Percentiles rank a stretch among this genome's conserved stretches.
Evolutionary conservation across 2,329 filamentous ascomycete genomes (phyloP).

Genomic region (Alternaria brassicicola): DNA sequence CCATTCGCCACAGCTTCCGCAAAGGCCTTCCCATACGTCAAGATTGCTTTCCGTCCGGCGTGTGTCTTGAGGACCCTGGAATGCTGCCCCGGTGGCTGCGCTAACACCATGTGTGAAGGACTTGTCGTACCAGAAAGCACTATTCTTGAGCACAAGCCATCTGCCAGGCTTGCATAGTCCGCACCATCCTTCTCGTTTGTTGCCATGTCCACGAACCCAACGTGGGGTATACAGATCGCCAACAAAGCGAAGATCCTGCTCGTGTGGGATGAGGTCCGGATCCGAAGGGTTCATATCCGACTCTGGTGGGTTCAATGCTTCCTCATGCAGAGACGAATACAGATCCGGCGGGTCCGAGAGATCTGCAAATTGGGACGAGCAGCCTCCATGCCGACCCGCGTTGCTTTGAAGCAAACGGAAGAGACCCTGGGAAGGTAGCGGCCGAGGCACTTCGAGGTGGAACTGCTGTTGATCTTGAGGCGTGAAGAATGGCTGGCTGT

Average conservation of each 20-base stretch:
- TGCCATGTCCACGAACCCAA: slow-evolving; percentile 85
- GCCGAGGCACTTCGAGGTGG: slow-evolving; percentile 63
- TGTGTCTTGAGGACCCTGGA: slow-evolving; percentile 77
- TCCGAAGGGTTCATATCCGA: slow-evolving; percentile 83
- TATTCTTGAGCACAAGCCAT: slow-evolving; percentile 89
- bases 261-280: slow-evolving; percentile 75
- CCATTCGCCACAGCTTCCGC: slow-evolving; percentile 80
- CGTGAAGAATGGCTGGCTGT: slow-evolving; percentile 53
- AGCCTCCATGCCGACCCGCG: slow-evolving; percentile 70
- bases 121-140: slow-evolving; percentile 93
- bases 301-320: slow-evolving; percentile 74
- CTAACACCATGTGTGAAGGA: slow-evolving; percentile 88
- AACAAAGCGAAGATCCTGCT: slow-evolving; percentile 75
- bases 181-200: slow-evolving; percentile 89
- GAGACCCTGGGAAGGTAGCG: slow-evolving; percentile 69
- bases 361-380: slow-evolving; percentile 70
- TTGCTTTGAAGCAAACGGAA: slow-evolving; percentile 79
- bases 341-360: slow-evolving; percentile 77
- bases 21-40: slow-evolving; percentile 81
- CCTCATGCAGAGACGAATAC: slow-evolving; percentile 75
- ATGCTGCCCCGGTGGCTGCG: slow-evolving; percentile 77
- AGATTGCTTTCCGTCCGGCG: slow-evolving; percentile 79
- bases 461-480: slow-evolving; percentile 58
- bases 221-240: slow-evolving; percentile 82
- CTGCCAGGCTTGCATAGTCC: slow-evolving; percentile 84